Evolutionary conservation across 2,329 filamentous ascomycete genomes (phyloP), one percentile per base, ranked within the genome.

Genomic region (Pyricularia sp.): DNA sequence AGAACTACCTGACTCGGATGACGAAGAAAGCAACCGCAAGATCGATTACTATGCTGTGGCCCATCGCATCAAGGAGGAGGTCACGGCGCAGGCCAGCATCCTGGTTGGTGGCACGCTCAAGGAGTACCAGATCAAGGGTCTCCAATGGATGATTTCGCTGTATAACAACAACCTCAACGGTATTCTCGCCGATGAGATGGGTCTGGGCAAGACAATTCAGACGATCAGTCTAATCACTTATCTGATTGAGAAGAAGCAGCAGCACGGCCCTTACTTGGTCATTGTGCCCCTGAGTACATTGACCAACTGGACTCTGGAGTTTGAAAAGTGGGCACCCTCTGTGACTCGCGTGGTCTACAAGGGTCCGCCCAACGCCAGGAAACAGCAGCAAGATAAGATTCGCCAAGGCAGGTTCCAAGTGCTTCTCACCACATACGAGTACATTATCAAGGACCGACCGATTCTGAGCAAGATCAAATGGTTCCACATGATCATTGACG

Each of bases 151-250:
- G 95, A 90, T 99, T 71, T 99, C 95, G 17, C 86, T 99, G 17
- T 99, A 98, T 86, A 99, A 99, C 89, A 99, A 99, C 84, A 99
- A 97, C 80, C 87, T 99, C 73, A 99, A 99, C 79, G 95, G 95
- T 86, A 98, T 99, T 73, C 84, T 99, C 75, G 95, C 95, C 70
- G 95, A 99, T 76, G 95, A 99, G 81, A 99, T 99, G 95, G 95
- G 95, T 90, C 92, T 99, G 72, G 95, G 95, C 79, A 99, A 99
- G 83, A 99, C 95, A 0, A 99, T 99, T 74, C 95, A 99, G 80
- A 98, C 95, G 64, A 99, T 99, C 81, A 97, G 92, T 84, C 83
- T 99, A 81, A 92, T 99, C 75, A 97, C 94, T 3, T 96, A 99
- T 77, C 89, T 99, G 71, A 97, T 99, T 73, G 95, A 98, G 82